These are phyloP conservation scores for Pleurotus ostreatus DNA, from an alignment of 768 basidiomycete species.

Conservation along the genomic window DNA sequence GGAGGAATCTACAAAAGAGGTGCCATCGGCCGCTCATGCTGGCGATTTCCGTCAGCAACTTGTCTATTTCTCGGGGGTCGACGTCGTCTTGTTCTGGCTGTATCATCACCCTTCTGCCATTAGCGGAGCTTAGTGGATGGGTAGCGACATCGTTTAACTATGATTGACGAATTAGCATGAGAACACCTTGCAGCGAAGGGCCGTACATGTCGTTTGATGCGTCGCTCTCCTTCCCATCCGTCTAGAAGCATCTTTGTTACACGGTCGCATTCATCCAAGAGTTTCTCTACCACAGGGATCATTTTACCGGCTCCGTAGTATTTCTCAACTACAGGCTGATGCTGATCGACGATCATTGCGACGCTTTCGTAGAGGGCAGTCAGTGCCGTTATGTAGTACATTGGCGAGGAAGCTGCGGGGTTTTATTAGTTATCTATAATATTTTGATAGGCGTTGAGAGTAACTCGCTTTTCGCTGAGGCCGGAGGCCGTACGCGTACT, in stretches of 20 bases:
- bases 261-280: constrained; percentile 84
- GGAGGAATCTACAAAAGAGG: constrained; percentile 83
- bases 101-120: constrained; percentile 24
- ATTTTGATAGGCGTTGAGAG: neutral
- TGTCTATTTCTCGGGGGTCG: constrained; percentile 91
- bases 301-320: constrained; percentile 93
- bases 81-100: constrained; percentile 50
- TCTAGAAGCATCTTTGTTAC: constrained; percentile 72
- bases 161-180: neutral
- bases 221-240: constrained; percentile 90
- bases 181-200: neutral
- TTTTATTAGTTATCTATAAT: constrained; percentile 8
- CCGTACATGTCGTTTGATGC: constrained; percentile 72
- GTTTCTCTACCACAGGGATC: constrained; percentile 66
- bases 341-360: constrained; percentile 94
- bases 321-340: constrained; percentile 96
- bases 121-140: constrained; percentile 20
- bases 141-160: constrained; percentile 3
- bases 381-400: constrained; percentile 86
- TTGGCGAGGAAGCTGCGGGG: constrained; percentile 76
- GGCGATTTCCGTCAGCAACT: constrained; percentile 80
- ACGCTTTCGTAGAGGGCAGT: constrained; percentile 94
- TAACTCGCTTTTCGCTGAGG: constrained; percentile 74
- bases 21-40: constrained; percentile 92
- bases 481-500: constrained; percentile 72